These are phyloP conservation scores for Ceratobasidium sp. DNA, from an alignment of 1,284 basidiomycete genomes.

Conservation along the genomic window DNA sequence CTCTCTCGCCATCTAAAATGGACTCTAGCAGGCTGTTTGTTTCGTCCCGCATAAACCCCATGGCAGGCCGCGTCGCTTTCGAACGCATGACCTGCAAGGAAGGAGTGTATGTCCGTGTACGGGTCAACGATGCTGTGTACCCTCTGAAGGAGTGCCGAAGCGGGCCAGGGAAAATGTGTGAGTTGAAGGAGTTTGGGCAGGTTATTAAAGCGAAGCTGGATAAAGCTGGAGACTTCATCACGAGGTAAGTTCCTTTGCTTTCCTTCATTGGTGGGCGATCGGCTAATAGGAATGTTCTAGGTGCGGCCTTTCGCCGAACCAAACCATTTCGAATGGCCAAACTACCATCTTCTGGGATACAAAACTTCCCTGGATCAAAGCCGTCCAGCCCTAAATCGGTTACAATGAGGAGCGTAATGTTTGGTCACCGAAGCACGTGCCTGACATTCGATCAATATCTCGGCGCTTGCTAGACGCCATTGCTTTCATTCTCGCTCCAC, in stretches of 20 bases:
- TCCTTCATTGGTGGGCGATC: no score
- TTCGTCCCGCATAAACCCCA: slow-evolving; percentile 32
- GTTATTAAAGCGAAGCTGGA: slow-evolving; percentile 23
- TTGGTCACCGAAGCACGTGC: no score
- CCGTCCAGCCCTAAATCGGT: slow-evolving; percentile 16
- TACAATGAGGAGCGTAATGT: background rate
- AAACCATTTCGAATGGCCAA: slow-evolving; percentile 19
- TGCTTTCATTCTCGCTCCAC: background rate
- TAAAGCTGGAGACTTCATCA: slow-evolving; percentile 25
- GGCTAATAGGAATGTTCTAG: background rate
- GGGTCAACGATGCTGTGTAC: slow-evolving; percentile 35
- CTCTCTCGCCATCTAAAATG: slow-evolving; percentile 14
- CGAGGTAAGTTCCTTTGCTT: background rate
- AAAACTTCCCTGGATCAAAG: slow-evolving; percentile 17
- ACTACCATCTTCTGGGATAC: slow-evolving; percentile 34
- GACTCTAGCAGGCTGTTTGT: background rate
- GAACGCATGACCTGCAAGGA: slow-evolving; percentile 37
- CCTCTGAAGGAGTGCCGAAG: slow-evolving; percentile 20
- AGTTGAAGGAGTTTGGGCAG: slow-evolving; percentile 13
- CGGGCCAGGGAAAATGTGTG: slow-evolving; percentile 25
- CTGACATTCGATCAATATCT: no score
- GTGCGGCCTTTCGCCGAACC: slow-evolving; percentile 30
- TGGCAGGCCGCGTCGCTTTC: slow-evolving; percentile 34
- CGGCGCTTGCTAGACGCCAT: no score
- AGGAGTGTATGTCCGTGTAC: slow-evolving; percentile 15